Evolutionary conservation across 768 basidiomycete genomes (phyloP).

Genomic region (Fistulinella prunicolor): DNA sequence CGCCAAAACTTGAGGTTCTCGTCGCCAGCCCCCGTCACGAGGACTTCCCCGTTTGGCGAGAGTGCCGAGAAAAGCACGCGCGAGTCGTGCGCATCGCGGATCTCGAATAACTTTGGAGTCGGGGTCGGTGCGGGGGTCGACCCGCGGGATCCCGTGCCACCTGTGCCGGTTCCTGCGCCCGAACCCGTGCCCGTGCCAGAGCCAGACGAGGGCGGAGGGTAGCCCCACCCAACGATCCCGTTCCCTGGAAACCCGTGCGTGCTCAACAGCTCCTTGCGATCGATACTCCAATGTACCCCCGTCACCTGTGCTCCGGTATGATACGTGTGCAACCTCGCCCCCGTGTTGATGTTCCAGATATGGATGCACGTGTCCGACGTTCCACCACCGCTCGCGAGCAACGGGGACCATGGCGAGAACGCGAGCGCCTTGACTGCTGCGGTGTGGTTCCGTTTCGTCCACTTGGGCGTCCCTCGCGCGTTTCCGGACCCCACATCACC

Average conservation of each 20-base stretch:
- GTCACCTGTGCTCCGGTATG: conserved; percentile 91
- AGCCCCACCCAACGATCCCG: conserved; percentile 75
- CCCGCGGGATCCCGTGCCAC: too few species aligned
- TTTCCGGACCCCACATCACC: conserved; percentile 46
- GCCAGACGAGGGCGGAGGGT: conserved; percentile 60
- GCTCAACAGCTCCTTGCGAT: conserved; percentile 75
- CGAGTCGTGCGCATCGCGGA: conserved; percentile 91
- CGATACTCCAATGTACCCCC: conserved; percentile 81
- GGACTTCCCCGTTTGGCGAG: conserved; percentile 85
- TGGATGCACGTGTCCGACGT: conserved; percentile 91
- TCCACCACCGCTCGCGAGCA: conserved; percentile 92
- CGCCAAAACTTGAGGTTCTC: conserved; percentile 98
- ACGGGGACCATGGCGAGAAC: conserved; percentile 94
- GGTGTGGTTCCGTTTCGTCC: conserved; percentile 89
- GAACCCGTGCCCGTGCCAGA: conserved; percentile 40
- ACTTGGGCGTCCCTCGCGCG: conserved; percentile 69
- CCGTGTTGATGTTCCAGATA: conserved; percentile 90
- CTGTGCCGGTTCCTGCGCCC: too few species aligned
- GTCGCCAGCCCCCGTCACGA: conserved; percentile 90
- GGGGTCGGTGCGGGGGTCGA: conserved; percentile 14
- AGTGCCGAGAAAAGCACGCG: conserved; percentile 83
- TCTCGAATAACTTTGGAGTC: conserved; percentile 39
- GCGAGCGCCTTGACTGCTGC: conserved; percentile 89
- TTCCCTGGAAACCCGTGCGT: conserved; percentile 96
- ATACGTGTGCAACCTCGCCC: conserved; percentile 84